Evolutionary conservation across 345 rosid species (phyloP), one percentile per base, ranked within the genome.

Genomic region (Citrus cavaleriei): DNA sequence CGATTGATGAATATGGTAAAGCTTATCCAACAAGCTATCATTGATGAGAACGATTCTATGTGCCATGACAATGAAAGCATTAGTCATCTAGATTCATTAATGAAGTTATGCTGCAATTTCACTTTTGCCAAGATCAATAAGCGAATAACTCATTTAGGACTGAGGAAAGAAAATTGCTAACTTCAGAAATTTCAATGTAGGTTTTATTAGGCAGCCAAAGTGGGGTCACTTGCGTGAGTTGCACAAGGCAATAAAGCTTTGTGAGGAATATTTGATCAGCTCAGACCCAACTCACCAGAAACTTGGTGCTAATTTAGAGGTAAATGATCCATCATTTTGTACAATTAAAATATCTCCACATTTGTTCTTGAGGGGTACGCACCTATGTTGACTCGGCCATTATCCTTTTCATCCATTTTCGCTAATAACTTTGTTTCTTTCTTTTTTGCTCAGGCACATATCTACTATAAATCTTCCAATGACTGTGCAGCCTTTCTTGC

Each of bases 1-100:
- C 94, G n/a, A 68, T 89, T 55, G 92, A 91, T 79, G 94, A 91
- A 83, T 91, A 89, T 49, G 94, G 92, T 91, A 84, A 69, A 40
- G 21, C 3, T 78, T 80, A 16, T 40, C 57, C 14, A 16, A 55
- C 40, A 58, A 4, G 35, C 34, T 27, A 27, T 61, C 27, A 13
- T 27, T 60, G 16, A 14, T 12, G 19, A 68, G 35, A 38, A 59
- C 2, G 49, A 34, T 25, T 67, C 5, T 46, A 51, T 57, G 28
- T 63, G 46, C 16, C 66, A 14, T 7, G 7, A n/a, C 16, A 18
- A 2, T 7, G 40, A 64, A 18, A 64, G 21, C 35, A 21, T 35
- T 66, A 35, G 10, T 21, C 46, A 34, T 24, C 13, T 18, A 18
- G 70, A 34, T 66, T 40, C 49, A 40, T 40, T 35, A 38, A 10